Base-by-base conservation (phyloP, 2,329 filamentous ascomycete species). In the Colletotrichum truncatum region DNA sequence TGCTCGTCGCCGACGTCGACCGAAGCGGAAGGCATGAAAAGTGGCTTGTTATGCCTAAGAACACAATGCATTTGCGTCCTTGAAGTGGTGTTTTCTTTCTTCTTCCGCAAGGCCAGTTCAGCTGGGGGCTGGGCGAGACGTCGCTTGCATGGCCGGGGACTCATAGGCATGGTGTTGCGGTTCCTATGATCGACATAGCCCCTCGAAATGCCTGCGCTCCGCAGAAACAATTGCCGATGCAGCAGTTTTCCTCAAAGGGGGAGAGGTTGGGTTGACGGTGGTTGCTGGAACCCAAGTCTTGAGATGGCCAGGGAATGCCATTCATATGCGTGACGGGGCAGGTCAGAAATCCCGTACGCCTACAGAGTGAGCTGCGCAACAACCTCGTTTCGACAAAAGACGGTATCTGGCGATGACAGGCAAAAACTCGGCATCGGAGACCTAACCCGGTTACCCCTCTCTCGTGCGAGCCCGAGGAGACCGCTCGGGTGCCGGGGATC, bases 211-310 rank as follows among this genome's bases (percentile, higher is more conserved):
- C 55, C 43, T 25, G 43, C 41, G 39, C 7, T 25, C 55, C 41
- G 39, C 7, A 6, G 45, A 63, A 63, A 65, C 57, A 53, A 26
- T 21, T 11, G 21, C n/a, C 32, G 41, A n/a, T n/a, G 45, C 57
- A 34, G 21, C 49, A 49, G 28, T 12, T 28, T 46, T 11, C 41
- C 26, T 36, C n/a, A n/a, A n/a, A n/a, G n/a, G n/a, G n/a, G 21
- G 11, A 11, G 51, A 45, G 49, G 48, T 65, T 55, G 39, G 28
- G 62, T 34, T 61, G 62, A 61, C 56, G 39, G 56, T 56, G 62
- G 48, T 28, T 65, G 43, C 18, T 65, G 56, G 16, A 32, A 55
- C 56, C 23, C 16, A 48, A 14, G 21, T 62, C 34, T 55, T 65
- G 28, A 34, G 62, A 65, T 28, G 49, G 49, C 23, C 53, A 34